Evolutionary conservation across 202 grass and related monocot genomes (phyloP).

Genomic region (Schoenoplectus tabernaemontani): DNA sequence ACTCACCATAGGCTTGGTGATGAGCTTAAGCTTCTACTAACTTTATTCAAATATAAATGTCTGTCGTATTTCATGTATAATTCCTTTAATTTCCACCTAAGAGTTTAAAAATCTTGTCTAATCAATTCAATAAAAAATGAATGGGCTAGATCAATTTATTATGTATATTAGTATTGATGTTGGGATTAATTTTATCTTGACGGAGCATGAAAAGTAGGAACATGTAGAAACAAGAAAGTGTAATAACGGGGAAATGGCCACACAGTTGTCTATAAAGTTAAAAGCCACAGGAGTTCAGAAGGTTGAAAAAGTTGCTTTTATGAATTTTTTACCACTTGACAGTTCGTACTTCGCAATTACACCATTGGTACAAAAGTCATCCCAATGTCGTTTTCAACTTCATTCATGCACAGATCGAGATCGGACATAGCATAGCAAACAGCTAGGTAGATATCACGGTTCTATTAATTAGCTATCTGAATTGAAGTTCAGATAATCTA

Average conservation of each 20-base stretch:
- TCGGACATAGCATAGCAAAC: neutral
- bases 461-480: neutral
- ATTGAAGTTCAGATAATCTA: neutral
- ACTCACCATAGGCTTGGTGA: too few species aligned
- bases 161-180: too few species aligned
- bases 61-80: too few species aligned
- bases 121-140: too few species aligned
- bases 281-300: neutral
- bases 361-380: conserved; percentile 11
- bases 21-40: too few species aligned
- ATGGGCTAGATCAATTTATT: too few species aligned
- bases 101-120: too few species aligned
- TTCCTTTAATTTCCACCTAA: too few species aligned
- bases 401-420: conserved; percentile 9
- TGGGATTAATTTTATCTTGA: too few species aligned
- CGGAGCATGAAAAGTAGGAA: too few species aligned
- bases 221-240: neutral
- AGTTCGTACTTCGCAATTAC: conserved; percentile 18
- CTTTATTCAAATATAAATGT: too few species aligned
- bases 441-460: neutral
- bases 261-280: neutral
- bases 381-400: neutral
- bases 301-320: neutral
- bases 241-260: neutral
- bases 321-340: conserved; percentile 5